Base-by-base conservation (phyloP, 306 rosid species). In the Luffa acutangula region DNA sequence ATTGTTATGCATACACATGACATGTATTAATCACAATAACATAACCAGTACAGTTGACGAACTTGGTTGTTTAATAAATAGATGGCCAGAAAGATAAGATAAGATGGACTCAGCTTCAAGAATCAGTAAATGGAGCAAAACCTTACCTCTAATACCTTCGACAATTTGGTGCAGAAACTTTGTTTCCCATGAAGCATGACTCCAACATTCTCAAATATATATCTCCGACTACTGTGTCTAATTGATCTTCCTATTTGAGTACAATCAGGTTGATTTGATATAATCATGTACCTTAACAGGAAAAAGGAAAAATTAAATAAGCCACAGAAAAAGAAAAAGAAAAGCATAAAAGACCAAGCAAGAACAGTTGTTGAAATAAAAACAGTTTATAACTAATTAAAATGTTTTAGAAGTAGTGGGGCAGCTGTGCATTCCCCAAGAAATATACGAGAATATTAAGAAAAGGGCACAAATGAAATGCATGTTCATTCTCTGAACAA, bases 101-200 rank as follows among this genome's bases (percentile, higher is more conserved):
- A 67, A 67, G 17, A 42, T 9, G 14, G 5, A 14, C 31, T 37
- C 15, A 7, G 49, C 73, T 65, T 65, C 31, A 65, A 37, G 33
- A 67, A 67, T 67, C 8, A 7, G 74, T 67, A 42, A 69, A 69
- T n/a, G 18, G 9, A 42, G 25, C 17, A 7, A 13, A 80, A 25
- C 56, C 79, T 39, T 86, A 89, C 98, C 94, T 88, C 90, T 73
- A 88, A 75, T 82, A 90, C 77, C 45, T 80, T 83, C 53, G 89
- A 83, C 60, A 90, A 86, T 84, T 90, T 94, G 84, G 85, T 85
- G 87, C 89, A 90, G 88, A 94, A 94, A 81, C 87, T 87, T 74
- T 34, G 89, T 84, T 87, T 92, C 53, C 98, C 98, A 69, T 94
- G 89, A 75, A 92, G 97, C 96, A 94, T 85, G 87, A 94, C 75